Evolutionary conservation across 176 grass and related monocot species (phyloP), one percentile per base, ranked within the genome.

Genomic region (Rhynchospora pubera): DNA sequence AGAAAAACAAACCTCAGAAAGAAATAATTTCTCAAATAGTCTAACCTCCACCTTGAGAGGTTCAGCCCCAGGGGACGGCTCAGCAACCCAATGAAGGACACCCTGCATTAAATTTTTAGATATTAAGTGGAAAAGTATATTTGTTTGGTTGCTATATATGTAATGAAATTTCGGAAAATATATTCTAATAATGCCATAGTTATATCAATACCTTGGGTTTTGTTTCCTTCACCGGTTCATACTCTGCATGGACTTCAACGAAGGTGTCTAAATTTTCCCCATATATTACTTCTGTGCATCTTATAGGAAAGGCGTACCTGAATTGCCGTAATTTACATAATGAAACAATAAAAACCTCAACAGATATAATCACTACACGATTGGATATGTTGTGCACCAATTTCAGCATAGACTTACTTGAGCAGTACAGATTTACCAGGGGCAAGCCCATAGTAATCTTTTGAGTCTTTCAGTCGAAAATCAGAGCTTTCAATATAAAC

Each of bases 281-380:
- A 59, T 87, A 90, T 79, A 94, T 79, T 85, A 98, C 89, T 30
- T 94, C 89, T 7, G 92, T 98, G 85, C 96, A 98, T 87, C 89
- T 98, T 88, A 98, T 93, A 39, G 90, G 96, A 84, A 94, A 98
- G 18, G 90, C 92, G 86, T 98, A 98, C 84, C 96, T 98, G 70
- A 45, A 81, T 48, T 60, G 39, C 42, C 42, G 52, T 53, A 75
- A n/a, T 75, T 39, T 75, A 67, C 32, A 16, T 48, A 45, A 62
- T 16, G 22, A 63, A 45, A 81, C 2, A 48, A 81, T 51, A 50
- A 50, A 24, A 26, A 7, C 52, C 28, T 44, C 12, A 9, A 39
- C 34, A 51, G 8, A 24, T 63, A 23, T 21, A 81, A 65, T 62
- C 19, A 47, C 15, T 15, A 63, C 51, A 9, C 48, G 22, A 81